Evolutionary conservation across 2,329 filamentous ascomycete species (phyloP), one percentile per base, ranked within the genome.

Genomic region (Balansia obtecta): DNA sequence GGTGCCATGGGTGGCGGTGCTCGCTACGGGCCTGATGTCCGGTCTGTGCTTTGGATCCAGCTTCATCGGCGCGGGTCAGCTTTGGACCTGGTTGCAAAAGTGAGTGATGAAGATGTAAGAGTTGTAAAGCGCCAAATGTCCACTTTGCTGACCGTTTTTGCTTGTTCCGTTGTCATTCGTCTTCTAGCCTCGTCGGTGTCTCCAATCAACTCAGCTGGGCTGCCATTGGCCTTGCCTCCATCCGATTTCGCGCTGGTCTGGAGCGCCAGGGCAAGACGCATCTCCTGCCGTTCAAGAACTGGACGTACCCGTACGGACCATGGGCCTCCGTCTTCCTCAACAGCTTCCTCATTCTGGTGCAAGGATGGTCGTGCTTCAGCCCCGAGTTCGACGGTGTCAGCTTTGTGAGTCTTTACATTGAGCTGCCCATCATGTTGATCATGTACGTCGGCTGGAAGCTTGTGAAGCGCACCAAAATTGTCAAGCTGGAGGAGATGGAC

Each of bases 391-490:
- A 71, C 45, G 68, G 65, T 2, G 77, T 83, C 12, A 71, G 75
- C 57, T 84, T 85, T 57, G 76, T 85, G 45, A 81, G 76, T 52
- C 79, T 71, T 55, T 83, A 85, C 57, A 71, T 85, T 38, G 78
- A 83, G 63, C 62, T 84, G 22, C 76, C 79, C 0, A 57, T 84
- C 52, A 80, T 84, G 72, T 54, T 76, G 15, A 56, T 82, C 9
- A 71, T 91, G 34, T 90, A 77, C 59, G 43, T 83, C 0, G 79
- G 72, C 6, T 91, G 85, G 83, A 93, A 91, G 65, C 27, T 86
- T 1, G 51, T 80, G 53, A 83, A 87, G 65, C 75, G 71, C 60
- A 86, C 84, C 0, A 80, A 73, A 54, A 71, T 75, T 52, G 66
- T 75, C 33, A 71, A 66, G 41, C 67, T 80, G 0, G 67, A 75